phyloP scores from a whole-genome alignment of 371 early-diverging fungal genomes.

The Parasitella parasitica region DNA sequence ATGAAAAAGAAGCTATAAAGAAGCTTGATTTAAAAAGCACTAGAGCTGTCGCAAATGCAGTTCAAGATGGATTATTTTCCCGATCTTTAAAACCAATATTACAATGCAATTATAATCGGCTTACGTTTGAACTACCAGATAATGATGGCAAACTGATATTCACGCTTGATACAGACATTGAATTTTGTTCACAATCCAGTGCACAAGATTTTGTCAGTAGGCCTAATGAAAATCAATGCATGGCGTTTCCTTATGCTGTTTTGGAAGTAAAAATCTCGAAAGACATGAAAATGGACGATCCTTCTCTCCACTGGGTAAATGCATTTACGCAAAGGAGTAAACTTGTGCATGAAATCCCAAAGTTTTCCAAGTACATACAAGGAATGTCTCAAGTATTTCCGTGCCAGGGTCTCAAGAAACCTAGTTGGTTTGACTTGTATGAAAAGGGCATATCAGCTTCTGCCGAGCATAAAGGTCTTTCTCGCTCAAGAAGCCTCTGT shows the following conservation, averaged over 20 bases:
- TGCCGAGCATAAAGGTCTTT: constrained; percentile 4
- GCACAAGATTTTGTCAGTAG: not conserved
- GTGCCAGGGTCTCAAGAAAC: constrained; percentile 64
- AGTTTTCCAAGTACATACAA: constrained; percentile 9
- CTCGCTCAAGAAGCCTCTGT: constrained; percentile 3
- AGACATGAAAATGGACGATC: not conserved
- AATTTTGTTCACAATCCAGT: not conserved
- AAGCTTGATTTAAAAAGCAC: not conserved
- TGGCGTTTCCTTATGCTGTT: not conserved
- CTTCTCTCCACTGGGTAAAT: not conserved
- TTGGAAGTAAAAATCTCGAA: constrained; percentile 2
- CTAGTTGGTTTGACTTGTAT: constrained; percentile 89
- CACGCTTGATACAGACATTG: constrained; percentile 5
- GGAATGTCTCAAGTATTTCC: not conserved
- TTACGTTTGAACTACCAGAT: not conserved
- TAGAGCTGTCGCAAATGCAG: not conserved
- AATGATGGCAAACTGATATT: not conserved
- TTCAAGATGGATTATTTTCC: not conserved
- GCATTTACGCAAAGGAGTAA: constrained; percentile 1
- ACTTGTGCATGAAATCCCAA: not conserved
- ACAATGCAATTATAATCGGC: not conserved
- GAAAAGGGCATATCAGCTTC: constrained; percentile 81
- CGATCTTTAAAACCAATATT: not conserved
- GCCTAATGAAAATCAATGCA: not conserved
- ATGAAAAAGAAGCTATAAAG: constrained; percentile 1